These are phyloP conservation scores for Ustilago trichophora DNA, from an alignment of 1,284 basidiomycete species.

Conservation along the genomic window DNA sequence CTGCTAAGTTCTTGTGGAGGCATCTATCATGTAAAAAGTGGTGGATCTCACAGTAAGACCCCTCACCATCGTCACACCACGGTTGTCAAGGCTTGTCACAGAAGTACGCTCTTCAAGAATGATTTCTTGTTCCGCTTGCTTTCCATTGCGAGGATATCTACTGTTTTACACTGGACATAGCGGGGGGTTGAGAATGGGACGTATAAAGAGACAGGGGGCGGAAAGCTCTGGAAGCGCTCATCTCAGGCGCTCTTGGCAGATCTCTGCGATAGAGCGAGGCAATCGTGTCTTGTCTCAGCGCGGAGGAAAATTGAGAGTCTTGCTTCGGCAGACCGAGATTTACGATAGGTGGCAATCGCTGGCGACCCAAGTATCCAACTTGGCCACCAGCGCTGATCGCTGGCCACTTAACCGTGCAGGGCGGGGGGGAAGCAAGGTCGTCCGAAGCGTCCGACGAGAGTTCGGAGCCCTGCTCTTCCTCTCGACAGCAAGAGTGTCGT, in stretches of 20 bases:
- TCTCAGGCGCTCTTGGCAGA: background rate
- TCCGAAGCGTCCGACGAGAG: conserved; percentile 21
- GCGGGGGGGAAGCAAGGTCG: conserved; percentile 15
- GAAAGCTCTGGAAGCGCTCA: conserved; percentile 6
- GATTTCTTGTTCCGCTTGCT: too few relatives aligned
- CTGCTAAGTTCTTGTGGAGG: too few relatives aligned
- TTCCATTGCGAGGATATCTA: background rate
- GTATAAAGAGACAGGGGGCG: conserved; percentile 31
- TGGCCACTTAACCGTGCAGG: conserved; percentile 2
- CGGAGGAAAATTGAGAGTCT: background rate
- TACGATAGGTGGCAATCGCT: conserved; percentile 16
- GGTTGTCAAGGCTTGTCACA: too few relatives aligned
- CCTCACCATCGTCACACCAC: too few relatives aligned
- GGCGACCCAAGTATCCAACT: background rate
- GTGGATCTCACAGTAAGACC: too few relatives aligned
- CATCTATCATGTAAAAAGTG: too few relatives aligned
- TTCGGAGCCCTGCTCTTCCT: conserved; percentile 17
- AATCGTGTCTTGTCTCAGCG: conserved; percentile 5
- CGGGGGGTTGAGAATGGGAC: conserved; percentile 9
- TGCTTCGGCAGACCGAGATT: conserved; percentile 22
- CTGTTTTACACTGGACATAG: conserved; percentile 2
- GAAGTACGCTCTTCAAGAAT: too few relatives aligned
- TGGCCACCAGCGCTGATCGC: background rate
- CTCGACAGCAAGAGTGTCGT: conserved; percentile 29
- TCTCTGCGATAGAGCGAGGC: conserved; percentile 26